Conservation (phyloP, 2,329 filamentous ascomycete genomes). For the Nothomitra cinnamomea region DNA sequence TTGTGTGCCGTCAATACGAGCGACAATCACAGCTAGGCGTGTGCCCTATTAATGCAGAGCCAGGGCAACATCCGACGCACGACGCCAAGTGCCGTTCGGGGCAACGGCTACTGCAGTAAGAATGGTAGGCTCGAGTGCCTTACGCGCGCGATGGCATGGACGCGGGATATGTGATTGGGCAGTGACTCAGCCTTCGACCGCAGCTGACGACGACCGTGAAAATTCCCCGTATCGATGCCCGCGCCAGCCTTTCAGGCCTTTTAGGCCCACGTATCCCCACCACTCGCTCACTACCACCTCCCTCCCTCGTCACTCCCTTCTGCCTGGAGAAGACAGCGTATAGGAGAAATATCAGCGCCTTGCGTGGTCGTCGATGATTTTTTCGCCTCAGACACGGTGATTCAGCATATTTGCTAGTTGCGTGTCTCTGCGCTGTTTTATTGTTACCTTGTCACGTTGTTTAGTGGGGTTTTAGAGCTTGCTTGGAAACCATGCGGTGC, state of each 20-base stretch:
- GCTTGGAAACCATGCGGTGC: not conserved
- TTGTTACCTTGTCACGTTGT: not conserved
- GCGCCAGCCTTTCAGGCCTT: not conserved
- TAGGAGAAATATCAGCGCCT: not conserved
- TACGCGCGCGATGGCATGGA: not conserved
- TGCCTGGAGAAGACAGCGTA: not conserved
- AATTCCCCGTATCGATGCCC: not conserved
- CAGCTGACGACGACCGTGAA: conserved; percentile 1
- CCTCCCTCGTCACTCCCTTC: no score
- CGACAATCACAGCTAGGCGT: no score
- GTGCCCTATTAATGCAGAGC: no score
- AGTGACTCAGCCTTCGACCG: not conserved
- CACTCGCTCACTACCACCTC: no score
- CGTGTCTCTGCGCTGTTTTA: not conserved
- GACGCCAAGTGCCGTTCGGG: no score
- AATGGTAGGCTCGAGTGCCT: not conserved
- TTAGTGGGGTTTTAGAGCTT: not conserved
- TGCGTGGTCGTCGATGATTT: not conserved
- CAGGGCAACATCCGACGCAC: no score
- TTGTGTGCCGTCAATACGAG: no score
- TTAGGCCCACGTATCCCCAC: not conserved
- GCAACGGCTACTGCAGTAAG: no score
- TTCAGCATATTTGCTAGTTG: not conserved
- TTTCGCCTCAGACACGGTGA: not conserved
- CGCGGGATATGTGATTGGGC: not conserved